A percentile compares a stretch with the other conserved stretches of the same genome.
Conservation (phyloP, 495 filamentous ascomycete species). For the Arthonia radiata region DNA sequence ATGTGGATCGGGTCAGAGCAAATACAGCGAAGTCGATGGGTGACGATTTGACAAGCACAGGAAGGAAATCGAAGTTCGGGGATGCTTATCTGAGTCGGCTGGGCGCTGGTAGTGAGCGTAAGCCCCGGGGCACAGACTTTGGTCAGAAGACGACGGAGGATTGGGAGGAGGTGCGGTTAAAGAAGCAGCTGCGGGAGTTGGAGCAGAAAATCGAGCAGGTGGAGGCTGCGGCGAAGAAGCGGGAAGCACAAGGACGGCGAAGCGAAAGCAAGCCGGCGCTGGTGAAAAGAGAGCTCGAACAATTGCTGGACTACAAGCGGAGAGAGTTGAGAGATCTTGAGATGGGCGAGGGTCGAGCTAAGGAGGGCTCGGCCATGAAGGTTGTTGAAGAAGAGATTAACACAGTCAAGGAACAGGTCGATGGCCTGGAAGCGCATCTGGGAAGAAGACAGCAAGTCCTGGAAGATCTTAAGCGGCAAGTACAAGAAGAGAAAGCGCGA, state of each 20-base stretch:
- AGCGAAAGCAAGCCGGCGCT: constrained; percentile 47
- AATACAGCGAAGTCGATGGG: constrained; percentile 38
- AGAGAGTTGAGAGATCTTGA: constrained; percentile 28
- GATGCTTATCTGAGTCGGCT: constrained; percentile 85
- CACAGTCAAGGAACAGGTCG: constrained; percentile 19
- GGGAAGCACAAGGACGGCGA: constrained; percentile 23
- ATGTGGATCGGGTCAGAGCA: constrained; percentile 47
- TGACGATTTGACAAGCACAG: constrained; percentile 53
- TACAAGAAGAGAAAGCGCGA: constrained; percentile 36
- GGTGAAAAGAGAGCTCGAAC: constrained; percentile 80
- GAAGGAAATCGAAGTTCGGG: constrained; percentile 83
- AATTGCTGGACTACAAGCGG: constrained; percentile 62
- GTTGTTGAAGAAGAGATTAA: constrained; percentile 24
- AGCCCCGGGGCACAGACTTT: constrained; percentile 62
- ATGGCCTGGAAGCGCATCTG: constrained; percentile 19
- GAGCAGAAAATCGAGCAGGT: constrained; percentile 62
- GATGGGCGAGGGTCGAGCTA: constrained; percentile 11
- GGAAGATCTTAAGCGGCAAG: constrained; percentile 20
- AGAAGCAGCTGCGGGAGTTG: constrained; percentile 70
- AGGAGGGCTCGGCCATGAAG: constrained; percentile 15
- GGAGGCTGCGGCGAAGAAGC: constrained; percentile 34
- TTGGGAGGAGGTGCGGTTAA: constrained; percentile 90
- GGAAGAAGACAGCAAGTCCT: constrained; percentile 23
- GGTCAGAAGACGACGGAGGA: constrained; percentile 41
- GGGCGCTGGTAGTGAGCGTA: constrained; percentile 35